Evolutionary conservation across 129 eudicot species (phyloP).

Genomic region (Lonicera japonica): DNA sequence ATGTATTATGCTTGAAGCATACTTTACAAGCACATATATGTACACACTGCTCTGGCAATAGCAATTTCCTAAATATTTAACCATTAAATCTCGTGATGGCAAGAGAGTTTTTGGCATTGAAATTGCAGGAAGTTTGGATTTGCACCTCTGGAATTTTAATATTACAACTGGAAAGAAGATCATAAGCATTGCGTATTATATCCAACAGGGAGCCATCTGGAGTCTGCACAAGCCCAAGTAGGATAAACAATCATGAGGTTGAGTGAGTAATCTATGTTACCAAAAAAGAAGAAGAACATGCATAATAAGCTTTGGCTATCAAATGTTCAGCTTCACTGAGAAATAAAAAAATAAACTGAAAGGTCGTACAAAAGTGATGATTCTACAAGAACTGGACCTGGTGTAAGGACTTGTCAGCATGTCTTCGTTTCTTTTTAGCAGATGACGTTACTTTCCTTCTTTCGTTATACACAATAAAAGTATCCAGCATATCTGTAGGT

Average conservation of each 20-base stretch:
- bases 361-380: no score
- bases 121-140: not conserved
- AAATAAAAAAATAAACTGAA: slow-evolving; percentile 1
- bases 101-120: not conserved
- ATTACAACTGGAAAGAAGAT: slow-evolving; percentile 72
- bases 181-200: slow-evolving; percentile 82
- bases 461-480: slow-evolving; percentile 84
- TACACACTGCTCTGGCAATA: no score
- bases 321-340: not conserved
- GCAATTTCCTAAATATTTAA: no score
- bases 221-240: slow-evolving; percentile 52
- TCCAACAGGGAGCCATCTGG: slow-evolving; percentile 97
- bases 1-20: no score
- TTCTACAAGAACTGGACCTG: no score
- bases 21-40: no score
- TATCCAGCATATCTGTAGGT: slow-evolving; percentile 70
- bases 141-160: slow-evolving; percentile 70
- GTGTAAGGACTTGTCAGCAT: slow-evolving; percentile 65
- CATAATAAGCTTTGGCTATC: not conserved
- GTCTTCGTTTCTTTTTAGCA: slow-evolving; percentile 86
- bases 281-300: no score
- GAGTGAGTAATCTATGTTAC: not conserved
- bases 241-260: slow-evolving; percentile 1
- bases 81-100: not conserved
- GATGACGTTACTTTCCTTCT: slow-evolving; percentile 97